Conservation (phyloP, 306 rosid species). For the Glycyrrhiza uralensis region DNA sequence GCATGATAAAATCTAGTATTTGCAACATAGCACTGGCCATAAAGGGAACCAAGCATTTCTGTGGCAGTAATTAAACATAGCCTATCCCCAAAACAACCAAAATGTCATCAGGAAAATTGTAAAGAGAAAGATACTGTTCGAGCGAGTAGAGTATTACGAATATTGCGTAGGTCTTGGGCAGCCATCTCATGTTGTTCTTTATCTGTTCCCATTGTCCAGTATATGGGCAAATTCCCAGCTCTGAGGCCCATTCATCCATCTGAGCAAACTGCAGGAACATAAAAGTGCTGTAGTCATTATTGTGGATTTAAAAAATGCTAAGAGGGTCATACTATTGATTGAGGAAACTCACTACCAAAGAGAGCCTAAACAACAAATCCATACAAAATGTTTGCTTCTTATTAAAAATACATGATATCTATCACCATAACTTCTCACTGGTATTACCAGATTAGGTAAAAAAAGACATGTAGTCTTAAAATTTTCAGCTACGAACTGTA, state of each 20-base stretch:
- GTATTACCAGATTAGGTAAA: background rate
- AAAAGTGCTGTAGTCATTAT: background rate
- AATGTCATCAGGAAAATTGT: background rate
- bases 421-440: background rate
- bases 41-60: constrained; percentile 3
- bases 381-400: background rate
- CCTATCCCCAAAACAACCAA: background rate
- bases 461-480: background rate
- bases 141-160: constrained; percentile 53
- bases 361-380: background rate
- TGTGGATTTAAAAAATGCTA: constrained; percentile 1
- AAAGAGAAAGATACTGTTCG: background rate
- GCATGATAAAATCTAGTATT: background rate
- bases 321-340: background rate
- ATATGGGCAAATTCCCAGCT: constrained; percentile 58
- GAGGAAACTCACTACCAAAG: constrained; percentile 8
- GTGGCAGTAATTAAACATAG: constrained; percentile 11
- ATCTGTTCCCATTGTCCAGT: constrained; percentile 66
- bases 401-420: constrained; percentile 4
- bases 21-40: background rate
- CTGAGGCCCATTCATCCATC: constrained; percentile 45
- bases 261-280: constrained; percentile 58
- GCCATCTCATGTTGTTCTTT: constrained; percentile 63
- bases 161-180: constrained; percentile 68
- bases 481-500: background rate